Evolutionary conservation across 306 rosid species (phyloP).

Genomic region (Castanea mollissima): DNA sequence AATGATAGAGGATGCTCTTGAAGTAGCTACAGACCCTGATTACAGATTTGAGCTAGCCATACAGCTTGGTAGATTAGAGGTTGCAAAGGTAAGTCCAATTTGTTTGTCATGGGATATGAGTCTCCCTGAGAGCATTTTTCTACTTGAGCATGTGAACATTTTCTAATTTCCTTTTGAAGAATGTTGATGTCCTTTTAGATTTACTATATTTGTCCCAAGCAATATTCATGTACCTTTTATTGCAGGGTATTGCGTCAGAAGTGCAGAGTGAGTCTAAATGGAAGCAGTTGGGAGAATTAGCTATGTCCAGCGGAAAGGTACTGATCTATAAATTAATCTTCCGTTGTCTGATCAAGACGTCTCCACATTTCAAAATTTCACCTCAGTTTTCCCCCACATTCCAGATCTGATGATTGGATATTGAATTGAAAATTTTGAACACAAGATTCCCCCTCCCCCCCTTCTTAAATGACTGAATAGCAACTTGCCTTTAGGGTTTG

Average conservation of each 20-base stretch:
- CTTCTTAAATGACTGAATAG: not conserved
- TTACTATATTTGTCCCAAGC: slow-evolving; percentile 14
- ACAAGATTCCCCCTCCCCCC: too few species aligned
- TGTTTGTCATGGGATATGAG: slow-evolving; percentile 13
- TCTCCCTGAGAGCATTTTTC: slow-evolving; percentile 11
- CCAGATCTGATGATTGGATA: not conserved
- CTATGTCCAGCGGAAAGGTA: slow-evolving; percentile 96
- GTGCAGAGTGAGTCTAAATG: slow-evolving; percentile 93
- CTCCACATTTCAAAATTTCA: not conserved
- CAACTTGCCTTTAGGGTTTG: not conserved
- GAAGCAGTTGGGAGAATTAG: slow-evolving; percentile 98
- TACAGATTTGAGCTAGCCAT: slow-evolving; percentile 95
- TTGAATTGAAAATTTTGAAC: not conserved
- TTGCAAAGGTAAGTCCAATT: slow-evolving; percentile 70
- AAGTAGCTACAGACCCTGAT: slow-evolving; percentile 95
- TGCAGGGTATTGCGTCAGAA: slow-evolving; percentile 79
- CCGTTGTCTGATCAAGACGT: not conserved
- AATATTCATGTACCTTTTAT: slow-evolving; percentile 9
- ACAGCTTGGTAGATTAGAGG: slow-evolving; percentile 91
- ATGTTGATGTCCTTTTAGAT: not conserved
- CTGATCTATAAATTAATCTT: slow-evolving; percentile 1
- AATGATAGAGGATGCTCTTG: slow-evolving; percentile 98
- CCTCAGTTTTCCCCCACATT: not conserved
- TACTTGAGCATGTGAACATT: not conserved
- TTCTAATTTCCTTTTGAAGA: slow-evolving; percentile 7